Percentiles rank a stretch among this genome's conserved stretches.
These are phyloP conservation scores for Ilyonectria robusta DNA, from an alignment of 2,329 filamentous ascomycete species.

Conservation along the genomic window DNA sequence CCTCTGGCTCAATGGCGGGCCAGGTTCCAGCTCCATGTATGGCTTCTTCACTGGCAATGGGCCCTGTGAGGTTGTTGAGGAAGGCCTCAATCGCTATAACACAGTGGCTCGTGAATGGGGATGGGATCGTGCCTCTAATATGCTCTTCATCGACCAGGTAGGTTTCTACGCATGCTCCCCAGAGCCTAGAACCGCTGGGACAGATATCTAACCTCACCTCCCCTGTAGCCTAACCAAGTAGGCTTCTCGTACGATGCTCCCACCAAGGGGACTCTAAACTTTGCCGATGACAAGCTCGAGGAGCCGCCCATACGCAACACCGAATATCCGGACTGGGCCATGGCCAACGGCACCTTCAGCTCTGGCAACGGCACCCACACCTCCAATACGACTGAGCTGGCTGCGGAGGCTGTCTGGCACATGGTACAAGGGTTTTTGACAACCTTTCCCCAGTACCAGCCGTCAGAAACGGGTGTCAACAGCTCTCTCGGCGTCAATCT, in stretches of 20 bases:
- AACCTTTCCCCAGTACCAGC: slow-evolving; percentile 71
- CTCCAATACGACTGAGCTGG: slow-evolving; percentile 69
- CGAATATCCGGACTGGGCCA: slow-evolving; percentile 49
- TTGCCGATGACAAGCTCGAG: slow-evolving; percentile 57
- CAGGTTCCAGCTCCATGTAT: slow-evolving; percentile 75
- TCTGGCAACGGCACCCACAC: slow-evolving; percentile 64
- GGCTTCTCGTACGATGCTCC: slow-evolving; percentile 77
- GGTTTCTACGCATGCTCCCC: slow-evolving; percentile 25
- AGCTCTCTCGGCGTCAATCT: slow-evolving; percentile 71
- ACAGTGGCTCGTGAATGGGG: slow-evolving; percentile 74
- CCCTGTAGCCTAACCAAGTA: slow-evolving; percentile 76
- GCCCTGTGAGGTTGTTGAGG: slow-evolving; percentile 65
- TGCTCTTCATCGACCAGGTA: slow-evolving; percentile 72
- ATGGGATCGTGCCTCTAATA: slow-evolving; percentile 71
- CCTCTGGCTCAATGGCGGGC: slow-evolving; percentile 78
- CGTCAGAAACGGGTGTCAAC: slow-evolving; percentile 54
- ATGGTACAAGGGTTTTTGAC: slow-evolving; percentile 74
- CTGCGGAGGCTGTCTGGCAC: slow-evolving; percentile 75
- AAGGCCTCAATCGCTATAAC: slow-evolving; percentile 63
- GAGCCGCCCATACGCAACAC: slow-evolving; percentile 43
- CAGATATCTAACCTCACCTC: slow-evolving; percentile 28
- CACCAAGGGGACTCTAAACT: slow-evolving; percentile 71
- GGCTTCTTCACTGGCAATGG: slow-evolving; percentile 75
- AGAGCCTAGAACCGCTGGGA: not conserved
- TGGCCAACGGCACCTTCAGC: slow-evolving; percentile 76